Evolutionary conservation across 2,329 filamentous ascomycete species (phyloP).

Genomic region (Domatiomyces globalis): DNA sequence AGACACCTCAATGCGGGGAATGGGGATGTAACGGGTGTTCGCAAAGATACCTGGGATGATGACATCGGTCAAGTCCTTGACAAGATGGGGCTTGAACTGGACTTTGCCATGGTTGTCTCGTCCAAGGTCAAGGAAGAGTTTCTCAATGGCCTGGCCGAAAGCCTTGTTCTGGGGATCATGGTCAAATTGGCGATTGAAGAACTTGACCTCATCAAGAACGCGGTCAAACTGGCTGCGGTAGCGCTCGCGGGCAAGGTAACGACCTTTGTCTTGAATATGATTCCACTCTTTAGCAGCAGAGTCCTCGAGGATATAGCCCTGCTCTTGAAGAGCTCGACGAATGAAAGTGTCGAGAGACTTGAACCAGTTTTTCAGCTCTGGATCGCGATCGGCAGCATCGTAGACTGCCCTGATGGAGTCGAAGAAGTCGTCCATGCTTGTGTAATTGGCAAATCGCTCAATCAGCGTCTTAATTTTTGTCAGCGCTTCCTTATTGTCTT

Average conservation of each 20-base stretch:
- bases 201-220: constrained; percentile 79
- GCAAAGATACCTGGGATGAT: constrained; percentile 74
- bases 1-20: constrained; percentile 85
- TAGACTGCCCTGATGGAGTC: constrained; percentile 76
- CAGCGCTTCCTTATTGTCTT: constrained; percentile 33
- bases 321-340: constrained; percentile 69
- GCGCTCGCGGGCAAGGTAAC: constrained; percentile 73
- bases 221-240: constrained; percentile 78
- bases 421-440: constrained; percentile 75
- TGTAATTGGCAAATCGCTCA: constrained; percentile 91
- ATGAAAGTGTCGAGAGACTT: constrained; percentile 61
- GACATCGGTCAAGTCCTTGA: constrained; percentile 78
- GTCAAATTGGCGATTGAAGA: constrained; percentile 77
- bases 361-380: constrained; percentile 84
- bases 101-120: constrained; percentile 72
- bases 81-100: constrained; percentile 77
- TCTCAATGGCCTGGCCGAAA: constrained; percentile 62
- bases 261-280: constrained; percentile 67
- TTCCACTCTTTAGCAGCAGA: constrained; percentile 70
- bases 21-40: constrained; percentile 74
- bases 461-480: constrained; percentile 56
- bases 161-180: constrained; percentile 72
- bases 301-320: constrained; percentile 82
- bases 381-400: constrained; percentile 69
- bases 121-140: constrained; percentile 81